Evolutionary conservation across 2,329 filamentous ascomycete species (phyloP).

Genomic region (Cytospora piceicola): DNA sequence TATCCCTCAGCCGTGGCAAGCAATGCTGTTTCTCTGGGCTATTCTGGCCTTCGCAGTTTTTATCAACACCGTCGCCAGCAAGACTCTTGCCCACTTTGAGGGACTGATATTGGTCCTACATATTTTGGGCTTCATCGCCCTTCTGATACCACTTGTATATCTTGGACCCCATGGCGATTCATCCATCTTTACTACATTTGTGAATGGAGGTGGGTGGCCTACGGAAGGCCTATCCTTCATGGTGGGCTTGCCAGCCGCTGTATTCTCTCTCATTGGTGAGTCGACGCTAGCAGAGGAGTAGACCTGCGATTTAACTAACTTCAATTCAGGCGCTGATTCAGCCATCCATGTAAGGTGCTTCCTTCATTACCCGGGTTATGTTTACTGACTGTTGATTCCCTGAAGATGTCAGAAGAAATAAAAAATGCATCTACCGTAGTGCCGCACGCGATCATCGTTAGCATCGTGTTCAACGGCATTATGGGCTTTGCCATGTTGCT

Average conservation of each 20-base stretch:
- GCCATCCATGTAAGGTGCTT: too few species aligned
- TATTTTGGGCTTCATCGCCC: slow-evolving; percentile 45
- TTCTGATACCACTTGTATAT: slow-evolving; percentile 45
- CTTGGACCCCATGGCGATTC: slow-evolving; percentile 38
- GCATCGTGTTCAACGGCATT: slow-evolving; percentile 53
- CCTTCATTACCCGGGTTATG: too few species aligned
- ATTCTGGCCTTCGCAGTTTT: slow-evolving; percentile 30
- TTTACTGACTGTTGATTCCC: slow-evolving; percentile 40
- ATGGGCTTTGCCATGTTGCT: slow-evolving; percentile 60
- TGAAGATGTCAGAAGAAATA: slow-evolving; percentile 52
- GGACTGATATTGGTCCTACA: slow-evolving; percentile 37
- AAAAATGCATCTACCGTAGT: slow-evolving; percentile 53
- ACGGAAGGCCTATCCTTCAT: slow-evolving; percentile 49
- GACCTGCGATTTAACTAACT: too few species aligned
- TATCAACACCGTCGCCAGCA: slow-evolving; percentile 34
- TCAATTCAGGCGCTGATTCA: too few species aligned
- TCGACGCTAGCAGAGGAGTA: too few species aligned
- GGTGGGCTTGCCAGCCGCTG: slow-evolving; percentile 45
- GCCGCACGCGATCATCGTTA: slow-evolving; percentile 54
- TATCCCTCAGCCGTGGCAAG: slow-evolving; percentile 33
- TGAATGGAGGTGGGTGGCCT: slow-evolving; percentile 50
- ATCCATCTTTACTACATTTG: slow-evolving; percentile 47
- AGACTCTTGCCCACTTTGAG: slow-evolving; percentile 34
- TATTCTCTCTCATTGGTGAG: slow-evolving; percentile 45
- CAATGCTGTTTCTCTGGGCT: slow-evolving; percentile 35